These are phyloP conservation scores for Blastocystis sp. DNA, from an alignment of 352 stramenopile genomes.

Conservation along the genomic window DNA sequence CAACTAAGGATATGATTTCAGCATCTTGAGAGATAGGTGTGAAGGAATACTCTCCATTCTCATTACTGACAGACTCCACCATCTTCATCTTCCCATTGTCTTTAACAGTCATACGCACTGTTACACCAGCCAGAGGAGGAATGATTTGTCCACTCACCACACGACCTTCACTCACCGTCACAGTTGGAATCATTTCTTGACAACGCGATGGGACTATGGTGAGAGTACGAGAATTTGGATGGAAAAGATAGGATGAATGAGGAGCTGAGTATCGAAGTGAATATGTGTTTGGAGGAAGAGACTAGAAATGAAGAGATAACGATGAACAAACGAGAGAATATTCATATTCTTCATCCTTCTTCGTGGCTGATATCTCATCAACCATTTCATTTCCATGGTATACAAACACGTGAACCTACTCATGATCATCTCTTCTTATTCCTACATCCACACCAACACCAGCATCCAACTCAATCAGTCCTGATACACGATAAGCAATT, in stretches of 20 bases:
- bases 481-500: background rate
- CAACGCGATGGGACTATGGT: background rate
- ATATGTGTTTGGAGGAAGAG: background rate
- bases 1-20: slow-evolving; percentile 1
- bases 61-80: background rate
- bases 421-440: background rate
- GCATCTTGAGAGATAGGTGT: background rate
- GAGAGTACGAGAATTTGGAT: background rate
- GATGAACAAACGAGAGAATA: background rate
- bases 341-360: background rate
- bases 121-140: background rate
- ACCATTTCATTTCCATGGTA: background rate
- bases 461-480: background rate
- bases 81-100: background rate
- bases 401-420: background rate
- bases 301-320: background rate
- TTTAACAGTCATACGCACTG: background rate
- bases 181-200: background rate
- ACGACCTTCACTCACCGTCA: background rate
- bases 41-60: slow-evolving; percentile 8
- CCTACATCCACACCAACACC: background rate
- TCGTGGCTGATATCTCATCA: background rate
- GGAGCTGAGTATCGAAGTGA: background rate
- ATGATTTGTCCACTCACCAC: slow-evolving; percentile 50
- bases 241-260: background rate